Percentiles rank a stretch among this genome's conserved stretches.
phyloP scores from a whole-genome alignment of 2,329 filamentous ascomycete genomes.

The Penicillium palitans region DNA sequence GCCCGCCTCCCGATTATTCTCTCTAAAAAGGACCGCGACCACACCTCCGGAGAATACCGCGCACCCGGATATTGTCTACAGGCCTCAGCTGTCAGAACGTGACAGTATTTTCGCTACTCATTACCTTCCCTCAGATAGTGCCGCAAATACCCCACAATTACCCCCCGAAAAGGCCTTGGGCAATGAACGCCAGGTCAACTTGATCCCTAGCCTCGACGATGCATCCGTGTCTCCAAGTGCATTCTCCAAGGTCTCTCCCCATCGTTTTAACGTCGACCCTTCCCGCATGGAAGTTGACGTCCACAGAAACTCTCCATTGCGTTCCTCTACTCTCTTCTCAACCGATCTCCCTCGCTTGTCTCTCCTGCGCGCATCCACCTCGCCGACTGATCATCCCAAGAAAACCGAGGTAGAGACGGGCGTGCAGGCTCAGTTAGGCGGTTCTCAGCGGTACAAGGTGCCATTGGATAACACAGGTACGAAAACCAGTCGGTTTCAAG shows the following conservation, averaged over 20 bases:
- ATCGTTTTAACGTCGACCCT: conserved; percentile 29
- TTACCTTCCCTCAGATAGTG: conserved; percentile 55
- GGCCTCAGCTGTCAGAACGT: conserved; percentile 59
- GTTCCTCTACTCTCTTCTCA: conserved; percentile 30
- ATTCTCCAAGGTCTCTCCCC: conserved; percentile 33
- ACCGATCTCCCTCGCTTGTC: conserved; percentile 26
- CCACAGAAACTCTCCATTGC: conserved; percentile 33
- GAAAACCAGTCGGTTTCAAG: conserved; percentile 19
- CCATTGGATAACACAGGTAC: conserved; percentile 28
- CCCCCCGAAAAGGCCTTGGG: conserved; percentile 32
- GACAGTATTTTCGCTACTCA: conserved; percentile 66
- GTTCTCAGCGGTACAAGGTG: conserved; percentile 23
- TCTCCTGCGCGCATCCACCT: conserved; percentile 30
- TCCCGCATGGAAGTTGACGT: conserved; percentile 43
- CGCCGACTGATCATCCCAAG: conserved; percentile 27
- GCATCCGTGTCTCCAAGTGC: conserved; percentile 31
- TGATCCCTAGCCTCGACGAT: conserved; percentile 35
- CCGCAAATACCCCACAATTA: conserved; percentile 42
- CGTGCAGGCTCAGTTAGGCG: conserved; percentile 21
- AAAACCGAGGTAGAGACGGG: conserved; percentile 24
- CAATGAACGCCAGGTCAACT: conserved; percentile 34
- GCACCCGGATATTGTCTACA: conserved; percentile 31
- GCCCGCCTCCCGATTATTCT: conserved; percentile 28
- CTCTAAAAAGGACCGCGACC: conserved; percentile 41
- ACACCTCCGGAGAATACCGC: conserved; percentile 32